These are phyloP conservation scores for Multifurca ochricompacta DNA, from an alignment of 768 basidiomycete genomes.

Conservation along the genomic window DNA sequence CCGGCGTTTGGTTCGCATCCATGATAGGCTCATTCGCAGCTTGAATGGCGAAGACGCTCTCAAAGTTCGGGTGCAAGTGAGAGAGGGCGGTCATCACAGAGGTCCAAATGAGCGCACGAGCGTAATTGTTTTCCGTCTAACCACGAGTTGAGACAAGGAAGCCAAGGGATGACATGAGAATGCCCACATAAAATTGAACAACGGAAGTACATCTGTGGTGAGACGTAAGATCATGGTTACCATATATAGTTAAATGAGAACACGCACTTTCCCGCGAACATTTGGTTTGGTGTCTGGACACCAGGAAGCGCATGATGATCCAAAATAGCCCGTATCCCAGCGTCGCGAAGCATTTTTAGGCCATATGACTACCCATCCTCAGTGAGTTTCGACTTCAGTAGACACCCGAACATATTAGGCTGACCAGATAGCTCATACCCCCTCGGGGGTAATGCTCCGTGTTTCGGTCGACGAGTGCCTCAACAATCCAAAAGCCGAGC, in stretches of 20 bases:
- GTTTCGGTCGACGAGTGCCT: conserved; percentile 54
- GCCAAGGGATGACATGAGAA: not conserved
- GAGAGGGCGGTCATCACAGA: conserved; percentile 69
- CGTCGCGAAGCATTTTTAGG: conserved; percentile 46
- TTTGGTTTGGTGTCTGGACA: conserved; percentile 50
- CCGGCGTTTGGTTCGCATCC: conserved; percentile 60
- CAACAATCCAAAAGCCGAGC: conserved; percentile 82
- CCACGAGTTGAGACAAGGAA: conserved; percentile 4
- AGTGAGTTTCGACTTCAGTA: not conserved
- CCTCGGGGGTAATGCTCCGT: conserved; percentile 63
- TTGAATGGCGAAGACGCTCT: conserved; percentile 59
- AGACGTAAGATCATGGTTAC: not conserved
- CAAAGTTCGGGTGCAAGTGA: conserved; percentile 62
- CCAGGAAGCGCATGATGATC: conserved; percentile 69
- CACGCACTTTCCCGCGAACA: conserved; percentile 61
- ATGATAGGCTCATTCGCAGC: conserved; percentile 75
- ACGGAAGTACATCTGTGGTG: conserved; percentile 50
- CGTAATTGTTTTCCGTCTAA: conserved; percentile 65
- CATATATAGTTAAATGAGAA: not conserved
- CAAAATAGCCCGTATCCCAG: conserved; percentile 60
- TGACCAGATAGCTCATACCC: conserved; percentile 56
- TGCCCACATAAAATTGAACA: conserved; percentile 65
- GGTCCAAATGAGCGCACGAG: conserved; percentile 74
- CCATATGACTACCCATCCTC: conserved; percentile 45
- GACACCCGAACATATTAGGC: not conserved